Evolutionary conservation across 2,329 filamentous ascomycete genomes (phyloP).

Genomic region (Alternaria postmessia): DNA sequence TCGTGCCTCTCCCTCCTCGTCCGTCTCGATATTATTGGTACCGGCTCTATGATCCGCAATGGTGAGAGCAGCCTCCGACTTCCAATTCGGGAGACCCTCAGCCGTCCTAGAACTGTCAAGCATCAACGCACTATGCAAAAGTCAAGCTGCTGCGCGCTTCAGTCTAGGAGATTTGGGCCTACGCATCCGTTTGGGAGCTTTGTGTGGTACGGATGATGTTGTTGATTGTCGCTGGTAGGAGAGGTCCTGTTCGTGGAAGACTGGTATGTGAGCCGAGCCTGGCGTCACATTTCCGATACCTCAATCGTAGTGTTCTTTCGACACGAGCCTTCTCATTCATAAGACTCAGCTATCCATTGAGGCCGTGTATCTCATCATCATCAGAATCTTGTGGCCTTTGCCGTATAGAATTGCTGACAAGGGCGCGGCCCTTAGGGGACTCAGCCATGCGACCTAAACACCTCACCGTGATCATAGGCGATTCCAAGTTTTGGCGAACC

Average conservation of each 20-base stretch:
- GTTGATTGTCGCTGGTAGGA: neutral
- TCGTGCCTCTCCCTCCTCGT: slow-evolving; percentile 4
- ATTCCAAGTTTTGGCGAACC: neutral
- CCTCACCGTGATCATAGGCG: neutral
- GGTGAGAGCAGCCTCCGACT: slow-evolving; percentile 8
- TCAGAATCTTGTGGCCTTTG: neutral
- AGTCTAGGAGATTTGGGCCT: slow-evolving; percentile 19
- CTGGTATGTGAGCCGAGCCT: neutral
- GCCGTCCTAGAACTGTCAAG: slow-evolving; percentile 13
- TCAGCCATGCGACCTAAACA: neutral
- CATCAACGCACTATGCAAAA: slow-evolving; percentile 9
- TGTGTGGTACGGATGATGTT: slow-evolving; percentile 13
- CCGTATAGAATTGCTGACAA: neutral
- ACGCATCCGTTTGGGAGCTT: slow-evolving; percentile 13
- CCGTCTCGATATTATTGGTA: slow-evolving; percentile 1
- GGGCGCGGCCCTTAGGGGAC: neutral
- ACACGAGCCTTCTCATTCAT: neutral
- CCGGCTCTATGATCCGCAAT: slow-evolving; percentile 3
- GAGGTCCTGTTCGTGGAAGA: slow-evolving; percentile 10
- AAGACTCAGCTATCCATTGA: neutral
- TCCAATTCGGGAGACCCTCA: slow-evolving; percentile 14
- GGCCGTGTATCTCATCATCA: neutral
- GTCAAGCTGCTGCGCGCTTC: slow-evolving; percentile 10
- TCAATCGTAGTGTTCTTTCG: neutral
- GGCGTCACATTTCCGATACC: neutral